Conservation (phyloP, 345 rosid genomes). For the Eucalyptus marginata region DNA sequence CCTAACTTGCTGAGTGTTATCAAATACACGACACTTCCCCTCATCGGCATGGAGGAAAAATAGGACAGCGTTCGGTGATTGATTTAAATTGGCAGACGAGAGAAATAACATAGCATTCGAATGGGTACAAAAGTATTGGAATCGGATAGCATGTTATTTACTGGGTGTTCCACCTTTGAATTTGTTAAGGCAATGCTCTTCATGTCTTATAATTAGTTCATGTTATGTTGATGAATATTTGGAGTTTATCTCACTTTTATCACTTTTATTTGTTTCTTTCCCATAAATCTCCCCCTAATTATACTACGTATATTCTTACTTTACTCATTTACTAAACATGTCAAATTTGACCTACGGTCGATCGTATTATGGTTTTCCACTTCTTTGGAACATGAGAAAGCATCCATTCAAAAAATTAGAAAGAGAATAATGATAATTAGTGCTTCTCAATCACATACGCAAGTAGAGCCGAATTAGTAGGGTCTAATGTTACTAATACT, state of each 20-base stretch:
- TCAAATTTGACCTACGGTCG: background rate
- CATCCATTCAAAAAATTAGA: too few relatives aligned
- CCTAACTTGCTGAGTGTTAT: background rate
- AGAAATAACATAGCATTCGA: background rate
- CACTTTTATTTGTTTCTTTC: background rate
- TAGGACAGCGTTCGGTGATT: background rate
- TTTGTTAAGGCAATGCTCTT: background rate
- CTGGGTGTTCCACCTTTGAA: background rate
- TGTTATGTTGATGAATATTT: background rate
- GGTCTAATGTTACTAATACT: too few relatives aligned
- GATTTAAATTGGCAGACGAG: background rate
- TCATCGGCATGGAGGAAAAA: too few relatives aligned
- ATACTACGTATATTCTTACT: background rate
- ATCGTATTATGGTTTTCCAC: background rate
- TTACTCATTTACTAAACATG: background rate
- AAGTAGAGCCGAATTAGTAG: too few relatives aligned
- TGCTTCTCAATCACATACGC: too few relatives aligned
- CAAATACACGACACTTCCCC: background rate
- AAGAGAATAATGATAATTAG: too few relatives aligned
- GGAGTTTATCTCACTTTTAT: background rate
- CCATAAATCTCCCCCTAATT: too few relatives aligned
- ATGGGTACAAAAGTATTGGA: background rate
- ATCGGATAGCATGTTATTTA: background rate
- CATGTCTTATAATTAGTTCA: background rate
- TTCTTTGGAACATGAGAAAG: background rate